phyloP scores from a whole-genome alignment of 2,329 filamentous ascomycete species.

The Teratosphaeria viscida region DNA sequence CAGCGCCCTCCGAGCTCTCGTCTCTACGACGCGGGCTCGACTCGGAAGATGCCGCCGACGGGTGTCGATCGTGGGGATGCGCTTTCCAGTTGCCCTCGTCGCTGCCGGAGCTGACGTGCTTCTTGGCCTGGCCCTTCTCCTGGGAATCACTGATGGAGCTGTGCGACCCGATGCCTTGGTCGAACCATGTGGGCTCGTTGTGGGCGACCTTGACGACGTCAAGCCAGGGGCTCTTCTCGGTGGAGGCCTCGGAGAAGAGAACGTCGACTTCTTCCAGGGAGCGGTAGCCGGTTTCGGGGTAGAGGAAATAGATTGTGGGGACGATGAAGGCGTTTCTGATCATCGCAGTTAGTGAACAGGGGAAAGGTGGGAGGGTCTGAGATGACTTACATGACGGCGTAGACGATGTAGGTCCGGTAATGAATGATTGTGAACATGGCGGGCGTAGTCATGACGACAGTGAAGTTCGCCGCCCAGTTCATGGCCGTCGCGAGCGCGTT shows the following conservation, averaged over 20 bases:
- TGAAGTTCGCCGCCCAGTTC: conserved; percentile 43
- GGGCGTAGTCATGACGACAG: conserved; percentile 54
- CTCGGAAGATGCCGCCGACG: not conserved
- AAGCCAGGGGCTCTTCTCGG: conserved; percentile 1
- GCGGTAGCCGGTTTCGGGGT: conserved; percentile 46
- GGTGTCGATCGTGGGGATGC: not conserved
- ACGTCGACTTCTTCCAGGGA: conserved; percentile 58
- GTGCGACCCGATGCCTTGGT: not conserved
- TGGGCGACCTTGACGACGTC: not conserved
- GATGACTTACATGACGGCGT: conserved; percentile 56
- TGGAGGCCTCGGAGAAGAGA: conserved; percentile 44
- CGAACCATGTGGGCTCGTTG: conserved; percentile 1
- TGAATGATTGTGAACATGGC: conserved; percentile 47
- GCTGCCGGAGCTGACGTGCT: not conserved
- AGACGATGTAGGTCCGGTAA: conserved; percentile 58
- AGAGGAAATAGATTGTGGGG: conserved; percentile 50
- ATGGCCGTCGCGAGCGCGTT: conserved; percentile 54
- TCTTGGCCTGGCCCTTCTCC: not conserved
- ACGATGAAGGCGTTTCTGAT: conserved; percentile 22
- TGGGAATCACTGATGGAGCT: not conserved
- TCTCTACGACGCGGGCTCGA: not conserved
- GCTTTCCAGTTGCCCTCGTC: not conserved
- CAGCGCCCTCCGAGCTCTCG: not conserved
- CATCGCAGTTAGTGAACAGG: not conserved
- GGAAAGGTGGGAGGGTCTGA: not conserved